Conservation (phyloP, 148 eudicot genomes). For the Rhododendron kiyosumense region DNA sequence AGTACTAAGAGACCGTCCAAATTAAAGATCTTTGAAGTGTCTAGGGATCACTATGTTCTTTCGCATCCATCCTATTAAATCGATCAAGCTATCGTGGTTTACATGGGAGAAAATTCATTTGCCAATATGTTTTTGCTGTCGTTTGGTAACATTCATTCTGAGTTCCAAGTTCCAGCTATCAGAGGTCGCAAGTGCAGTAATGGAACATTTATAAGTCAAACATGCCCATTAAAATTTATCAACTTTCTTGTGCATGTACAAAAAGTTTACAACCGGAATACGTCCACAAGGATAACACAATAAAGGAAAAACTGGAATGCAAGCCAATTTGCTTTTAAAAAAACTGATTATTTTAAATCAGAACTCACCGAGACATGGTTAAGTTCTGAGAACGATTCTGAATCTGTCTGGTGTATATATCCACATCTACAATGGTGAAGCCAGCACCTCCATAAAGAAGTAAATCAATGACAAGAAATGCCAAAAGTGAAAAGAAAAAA, state of each 20-base stretch:
- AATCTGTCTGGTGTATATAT: constrained; percentile 35
- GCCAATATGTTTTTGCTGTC: background rate
- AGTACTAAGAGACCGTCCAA: no score
- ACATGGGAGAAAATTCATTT: background rate
- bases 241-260: background rate
- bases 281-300: background rate
- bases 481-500: background rate
- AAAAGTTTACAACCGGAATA: no score
- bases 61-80: background rate
- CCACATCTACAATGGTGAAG: constrained; percentile 20
- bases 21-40: no score
- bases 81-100: background rate
- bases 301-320: background rate
- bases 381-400: constrained; percentile 34
- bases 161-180: background rate
- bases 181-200: background rate
- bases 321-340: background rate
- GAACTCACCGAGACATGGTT: constrained; percentile 33
- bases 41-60: no score
- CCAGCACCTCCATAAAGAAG: constrained; percentile 18
- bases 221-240: background rate
- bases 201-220: background rate
- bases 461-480: background rate
- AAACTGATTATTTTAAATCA: background rate
- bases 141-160: background rate